Evolutionary conservation across 2,329 filamentous ascomycete genomes (phyloP).

Genomic region (Exophiala spinifera): DNA sequence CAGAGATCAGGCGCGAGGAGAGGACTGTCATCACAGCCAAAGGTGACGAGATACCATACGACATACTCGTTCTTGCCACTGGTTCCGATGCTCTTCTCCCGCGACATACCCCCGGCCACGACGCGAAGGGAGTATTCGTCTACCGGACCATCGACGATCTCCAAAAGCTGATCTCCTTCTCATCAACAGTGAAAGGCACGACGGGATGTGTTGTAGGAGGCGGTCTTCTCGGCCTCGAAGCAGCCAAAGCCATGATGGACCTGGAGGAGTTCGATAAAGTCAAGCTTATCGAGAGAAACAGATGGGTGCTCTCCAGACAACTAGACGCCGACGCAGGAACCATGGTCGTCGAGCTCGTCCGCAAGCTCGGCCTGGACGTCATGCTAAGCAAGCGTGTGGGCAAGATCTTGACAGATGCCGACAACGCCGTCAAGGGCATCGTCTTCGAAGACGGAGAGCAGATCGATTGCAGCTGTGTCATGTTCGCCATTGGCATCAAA

Average conservation of each 20-base stretch:
- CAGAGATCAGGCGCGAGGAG: constrained; percentile 59
- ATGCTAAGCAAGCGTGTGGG: constrained; percentile 73
- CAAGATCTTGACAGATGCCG: constrained; percentile 64
- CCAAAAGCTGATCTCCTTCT: constrained; percentile 70
- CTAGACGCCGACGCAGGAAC: constrained; percentile 75
- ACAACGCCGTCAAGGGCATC: constrained; percentile 69
- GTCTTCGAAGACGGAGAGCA: constrained; percentile 76
- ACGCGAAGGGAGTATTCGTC: constrained; percentile 81
- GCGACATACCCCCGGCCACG: constrained; percentile 68
- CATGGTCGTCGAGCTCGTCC: constrained; percentile 79
- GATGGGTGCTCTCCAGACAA: constrained; percentile 79
- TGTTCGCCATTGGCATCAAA: constrained; percentile 85
- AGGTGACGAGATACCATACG: constrained; percentile 69
- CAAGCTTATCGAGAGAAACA: constrained; percentile 75
- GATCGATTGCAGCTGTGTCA: constrained; percentile 75
- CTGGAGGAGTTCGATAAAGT: constrained; percentile 70
- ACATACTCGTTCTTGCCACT: constrained; percentile 78
- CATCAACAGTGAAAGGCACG: constrained; percentile 63
- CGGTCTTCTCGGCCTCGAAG: constrained; percentile 79
- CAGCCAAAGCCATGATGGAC: constrained; percentile 89
- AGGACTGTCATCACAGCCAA: constrained; percentile 69
- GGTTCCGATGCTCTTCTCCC: constrained; percentile 80
- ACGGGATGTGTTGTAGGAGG: constrained; percentile 77
- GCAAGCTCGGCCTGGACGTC: constrained; percentile 74
- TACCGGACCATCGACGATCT: constrained; percentile 84